Conservation (phyloP, 345 rosid species). For the Brassica nigra region DNA sequence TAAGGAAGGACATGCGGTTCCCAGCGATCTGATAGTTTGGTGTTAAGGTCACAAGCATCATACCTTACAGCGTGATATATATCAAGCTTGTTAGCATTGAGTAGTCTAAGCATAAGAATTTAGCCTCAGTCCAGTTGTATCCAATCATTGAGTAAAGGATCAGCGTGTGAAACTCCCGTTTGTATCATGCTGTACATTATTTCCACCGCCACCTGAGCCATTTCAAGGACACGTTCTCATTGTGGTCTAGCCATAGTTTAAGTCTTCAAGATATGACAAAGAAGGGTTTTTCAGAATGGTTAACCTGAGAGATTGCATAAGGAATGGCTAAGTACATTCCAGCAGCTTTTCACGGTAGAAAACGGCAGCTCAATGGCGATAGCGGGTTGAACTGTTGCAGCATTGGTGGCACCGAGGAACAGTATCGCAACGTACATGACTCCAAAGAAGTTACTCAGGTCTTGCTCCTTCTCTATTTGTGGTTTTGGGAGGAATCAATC, state of each 20-base stretch:
- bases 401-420: conserved; percentile 48
- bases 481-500: conserved; percentile 1
- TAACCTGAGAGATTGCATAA: conserved; percentile 76
- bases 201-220: conserved; percentile 69
- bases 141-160: too few relatives aligned
- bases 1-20: too few relatives aligned
- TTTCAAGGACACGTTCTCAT: conserved; percentile 5
- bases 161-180: conserved; percentile 44
- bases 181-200: conserved; percentile 57
- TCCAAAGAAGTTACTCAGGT: conserved; percentile 64
- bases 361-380: conserved; percentile 66
- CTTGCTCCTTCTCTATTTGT: conserved; percentile 54
- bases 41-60: too few relatives aligned
- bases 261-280: neutral
- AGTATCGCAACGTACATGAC: conserved; percentile 60
- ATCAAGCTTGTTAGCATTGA: too few relatives aligned
- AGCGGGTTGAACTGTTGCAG: conserved; percentile 59
- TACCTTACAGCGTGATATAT: too few relatives aligned
- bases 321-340: conserved; percentile 86
- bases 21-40: too few relatives aligned
- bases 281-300: neutral
- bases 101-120: too few relatives aligned
- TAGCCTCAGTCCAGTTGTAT: too few relatives aligned
- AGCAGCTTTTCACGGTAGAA: conserved; percentile 84
- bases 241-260: neutral